These are phyloP conservation scores for Cucumis hystrix DNA, from an alignment of 306 rosid genomes.

Conservation along the genomic window DNA sequence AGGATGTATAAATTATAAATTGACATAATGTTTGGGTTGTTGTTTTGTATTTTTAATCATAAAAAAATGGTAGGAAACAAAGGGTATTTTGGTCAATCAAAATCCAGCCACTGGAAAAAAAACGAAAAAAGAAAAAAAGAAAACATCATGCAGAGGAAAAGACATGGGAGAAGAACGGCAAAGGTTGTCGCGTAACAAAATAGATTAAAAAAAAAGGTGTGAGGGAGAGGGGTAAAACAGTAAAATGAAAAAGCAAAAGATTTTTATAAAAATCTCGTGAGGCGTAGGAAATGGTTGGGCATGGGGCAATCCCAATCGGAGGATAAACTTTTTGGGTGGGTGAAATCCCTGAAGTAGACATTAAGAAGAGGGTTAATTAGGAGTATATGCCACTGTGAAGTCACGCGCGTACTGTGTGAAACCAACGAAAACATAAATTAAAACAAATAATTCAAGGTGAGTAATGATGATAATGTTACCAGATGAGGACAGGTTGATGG, in stretches of 20 bases:
- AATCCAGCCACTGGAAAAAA: background rate
- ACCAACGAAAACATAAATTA: background rate
- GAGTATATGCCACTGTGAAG: background rate
- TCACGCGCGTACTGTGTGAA: constrained; percentile 1
- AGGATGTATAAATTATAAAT: too few species aligned
- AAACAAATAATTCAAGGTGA: background rate
- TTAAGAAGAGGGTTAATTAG: background rate
- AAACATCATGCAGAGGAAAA: background rate
- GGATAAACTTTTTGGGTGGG: background rate
- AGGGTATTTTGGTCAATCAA: background rate
- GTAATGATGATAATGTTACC: constrained; percentile 14
- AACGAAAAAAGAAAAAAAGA: background rate
- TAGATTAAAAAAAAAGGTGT: too few species aligned
- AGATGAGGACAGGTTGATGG: background rate
- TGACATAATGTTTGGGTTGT: too few species aligned
- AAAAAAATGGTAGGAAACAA: background rate
- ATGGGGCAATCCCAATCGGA: background rate
- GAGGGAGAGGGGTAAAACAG: background rate
- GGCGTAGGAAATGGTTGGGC: background rate
- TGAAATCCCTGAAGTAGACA: background rate
- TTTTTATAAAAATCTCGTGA: background rate
- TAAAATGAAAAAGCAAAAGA: background rate
- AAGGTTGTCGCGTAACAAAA: background rate
- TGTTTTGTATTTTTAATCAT: too few species aligned
- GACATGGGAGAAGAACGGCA: background rate